Evolutionary conservation across 305 asterid species (phyloP).

Genomic region (Solanum aculeatissimum): DNA sequence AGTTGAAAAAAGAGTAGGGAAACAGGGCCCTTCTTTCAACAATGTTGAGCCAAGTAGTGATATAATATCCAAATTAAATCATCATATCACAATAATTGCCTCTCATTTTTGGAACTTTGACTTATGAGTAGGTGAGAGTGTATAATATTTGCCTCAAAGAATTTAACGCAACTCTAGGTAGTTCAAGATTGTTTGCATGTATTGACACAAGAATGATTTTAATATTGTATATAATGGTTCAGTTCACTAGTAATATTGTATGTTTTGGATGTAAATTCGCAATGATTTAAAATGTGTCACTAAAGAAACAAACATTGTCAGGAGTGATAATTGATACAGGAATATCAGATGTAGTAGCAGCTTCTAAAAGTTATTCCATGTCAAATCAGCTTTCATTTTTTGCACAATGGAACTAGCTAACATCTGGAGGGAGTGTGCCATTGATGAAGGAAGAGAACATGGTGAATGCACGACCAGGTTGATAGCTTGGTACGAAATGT

Average conservation of each 20-base stretch:
- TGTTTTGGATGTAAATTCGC: too few relatives aligned
- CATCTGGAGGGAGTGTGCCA: background rate
- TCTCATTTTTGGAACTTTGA: too few relatives aligned
- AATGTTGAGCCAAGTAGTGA: background rate
- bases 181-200: too few relatives aligned
- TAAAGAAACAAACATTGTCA: background rate
- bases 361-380: background rate
- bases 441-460: slow-evolving; percentile 1
- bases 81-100: background rate
- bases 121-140: too few relatives aligned
- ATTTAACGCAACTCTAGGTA: too few relatives aligned
- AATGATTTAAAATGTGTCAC: too few relatives aligned
- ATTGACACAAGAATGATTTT: too few relatives aligned
- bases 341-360: background rate
- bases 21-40: background rate
- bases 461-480: slow-evolving; percentile 8
- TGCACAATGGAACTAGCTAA: too few relatives aligned
- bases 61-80: background rate
- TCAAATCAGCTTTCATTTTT: background rate
- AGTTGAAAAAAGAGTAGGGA: background rate
- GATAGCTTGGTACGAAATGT: slow-evolving; percentile 33
- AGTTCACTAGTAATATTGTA: too few relatives aligned
- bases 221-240: too few relatives aligned
- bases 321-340: background rate
- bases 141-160: too few relatives aligned